Conservation (phyloP, 257 asterid genomes). For the Ilex aquifolium region DNA sequence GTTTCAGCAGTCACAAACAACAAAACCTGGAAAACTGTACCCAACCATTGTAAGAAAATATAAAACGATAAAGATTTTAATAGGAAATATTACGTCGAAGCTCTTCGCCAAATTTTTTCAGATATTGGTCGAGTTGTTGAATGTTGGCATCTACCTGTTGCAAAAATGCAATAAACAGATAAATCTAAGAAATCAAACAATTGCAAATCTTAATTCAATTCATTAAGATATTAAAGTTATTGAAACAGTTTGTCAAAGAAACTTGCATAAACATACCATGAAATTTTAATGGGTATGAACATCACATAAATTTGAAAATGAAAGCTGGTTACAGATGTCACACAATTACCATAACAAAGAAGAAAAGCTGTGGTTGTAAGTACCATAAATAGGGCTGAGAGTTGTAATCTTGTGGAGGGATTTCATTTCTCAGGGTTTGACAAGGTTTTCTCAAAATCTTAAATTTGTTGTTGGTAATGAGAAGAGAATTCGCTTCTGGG, state of each 20-base stretch:
- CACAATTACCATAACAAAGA: too few relatives aligned
- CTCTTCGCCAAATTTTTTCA: conserved; percentile 86
- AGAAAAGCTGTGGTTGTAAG: too few relatives aligned
- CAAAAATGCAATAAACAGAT: conserved; percentile 11
- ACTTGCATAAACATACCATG: not conserved
- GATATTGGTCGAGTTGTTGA: conserved; percentile 90
- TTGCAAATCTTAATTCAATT: too few relatives aligned
- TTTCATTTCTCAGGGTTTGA: too few relatives aligned
- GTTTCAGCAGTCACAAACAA: not conserved
- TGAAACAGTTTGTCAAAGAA: not conserved
- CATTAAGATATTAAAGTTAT: too few relatives aligned
- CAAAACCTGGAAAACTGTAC: conserved; percentile 2
- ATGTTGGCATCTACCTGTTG: conserved; percentile 81
- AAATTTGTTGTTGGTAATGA: too few relatives aligned
- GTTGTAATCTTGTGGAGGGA: too few relatives aligned
- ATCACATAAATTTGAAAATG: not conserved
- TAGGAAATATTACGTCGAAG: conserved; percentile 59
- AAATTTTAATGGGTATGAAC: not conserved
- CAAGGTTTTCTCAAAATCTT: too few relatives aligned
- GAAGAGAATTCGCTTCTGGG: too few relatives aligned
- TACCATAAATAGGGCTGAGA: too few relatives aligned
- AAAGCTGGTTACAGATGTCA: too few relatives aligned
- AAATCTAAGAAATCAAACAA: not conserved
- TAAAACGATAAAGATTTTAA: conserved; percentile 8
- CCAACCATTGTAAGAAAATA: not conserved